Conservation (phyloP, 2,329 filamentous ascomycete genomes). For the Plenodomus lindquistii region DNA sequence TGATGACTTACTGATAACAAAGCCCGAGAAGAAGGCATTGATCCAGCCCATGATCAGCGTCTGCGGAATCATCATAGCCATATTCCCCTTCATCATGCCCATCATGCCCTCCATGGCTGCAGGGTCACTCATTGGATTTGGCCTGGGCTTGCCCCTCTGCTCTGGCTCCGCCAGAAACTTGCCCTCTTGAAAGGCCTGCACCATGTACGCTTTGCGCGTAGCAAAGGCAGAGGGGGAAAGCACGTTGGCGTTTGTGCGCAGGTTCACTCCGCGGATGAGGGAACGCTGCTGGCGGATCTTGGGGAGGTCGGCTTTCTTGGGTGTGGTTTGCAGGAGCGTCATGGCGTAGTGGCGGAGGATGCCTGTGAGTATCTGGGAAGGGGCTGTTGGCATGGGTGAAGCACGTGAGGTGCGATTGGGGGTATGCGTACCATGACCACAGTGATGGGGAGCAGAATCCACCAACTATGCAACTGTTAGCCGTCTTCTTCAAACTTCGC, state of each 20-base stretch:
- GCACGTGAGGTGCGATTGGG: background rate
- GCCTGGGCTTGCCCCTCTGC: constrained; percentile 79
- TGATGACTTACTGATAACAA: constrained; percentile 79
- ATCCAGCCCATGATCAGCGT: constrained; percentile 99
- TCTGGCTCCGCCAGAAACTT: constrained; percentile 89
- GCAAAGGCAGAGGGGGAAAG: constrained; percentile 79
- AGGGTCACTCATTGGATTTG: constrained; percentile 94
- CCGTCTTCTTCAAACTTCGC: constrained; percentile 3
- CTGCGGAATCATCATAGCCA: constrained; percentile 99
- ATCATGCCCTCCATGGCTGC: constrained; percentile 99
- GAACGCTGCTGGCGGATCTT: constrained; percentile 82
- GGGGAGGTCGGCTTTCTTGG: constrained; percentile 78
- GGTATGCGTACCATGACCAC: constrained; percentile 77
- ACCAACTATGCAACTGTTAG: constrained; percentile 70
- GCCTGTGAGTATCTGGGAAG: constrained; percentile 77
- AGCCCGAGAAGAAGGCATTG: constrained; percentile 97
- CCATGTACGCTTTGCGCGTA: constrained; percentile 76
- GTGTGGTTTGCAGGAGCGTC: constrained; percentile 81
- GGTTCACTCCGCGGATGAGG: constrained; percentile 79
- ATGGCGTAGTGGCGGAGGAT: constrained; percentile 95
- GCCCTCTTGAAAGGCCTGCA: constrained; percentile 81
- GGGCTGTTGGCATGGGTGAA: constrained; percentile 11
- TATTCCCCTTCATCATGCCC: constrained; percentile 99
- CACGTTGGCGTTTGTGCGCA: constrained; percentile 80
- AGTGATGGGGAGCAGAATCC: constrained; percentile 97